Conservation (phyloP, 1,284 basidiomycete species). For the Tremellales sp. region DNA sequence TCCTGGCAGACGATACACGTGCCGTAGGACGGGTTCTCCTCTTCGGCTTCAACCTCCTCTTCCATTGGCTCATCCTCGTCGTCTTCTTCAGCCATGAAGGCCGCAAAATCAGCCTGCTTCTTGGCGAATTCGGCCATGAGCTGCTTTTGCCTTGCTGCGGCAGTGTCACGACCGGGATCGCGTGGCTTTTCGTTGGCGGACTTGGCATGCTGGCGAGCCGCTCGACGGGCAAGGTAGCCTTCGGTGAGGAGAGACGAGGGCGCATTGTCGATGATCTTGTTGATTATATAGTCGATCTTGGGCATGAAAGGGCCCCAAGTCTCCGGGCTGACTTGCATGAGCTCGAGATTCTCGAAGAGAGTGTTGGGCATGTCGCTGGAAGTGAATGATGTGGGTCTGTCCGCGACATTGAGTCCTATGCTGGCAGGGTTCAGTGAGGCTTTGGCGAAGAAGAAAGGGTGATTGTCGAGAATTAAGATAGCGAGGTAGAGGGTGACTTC, state of each 20-base stretch:
- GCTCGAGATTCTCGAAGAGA: slow-evolving; percentile 58
- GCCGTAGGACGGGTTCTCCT: slow-evolving; percentile 61
- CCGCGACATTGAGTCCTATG: too few relatives aligned
- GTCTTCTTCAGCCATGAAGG: slow-evolving; percentile 41
- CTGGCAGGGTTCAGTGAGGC: slow-evolving; percentile 52
- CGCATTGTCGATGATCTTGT: slow-evolving; percentile 59
- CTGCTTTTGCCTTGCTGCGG: slow-evolving; percentile 62
- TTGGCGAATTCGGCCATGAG: slow-evolving; percentile 91
- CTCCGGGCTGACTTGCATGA: slow-evolving; percentile 68
- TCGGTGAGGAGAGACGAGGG: slow-evolving; percentile 50
- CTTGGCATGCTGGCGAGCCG: slow-evolving; percentile 52
- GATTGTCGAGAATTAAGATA: slow-evolving; percentile 74
- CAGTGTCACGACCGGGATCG: too few relatives aligned
- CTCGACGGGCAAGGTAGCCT: slow-evolving; percentile 48
- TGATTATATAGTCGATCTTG: slow-evolving; percentile 70
- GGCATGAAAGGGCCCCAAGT: slow-evolving; percentile 66
- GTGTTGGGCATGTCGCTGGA: too few relatives aligned
- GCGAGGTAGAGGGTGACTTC: slow-evolving; percentile 65
- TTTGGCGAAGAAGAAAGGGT: slow-evolving; percentile 60
- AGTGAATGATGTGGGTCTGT: too few relatives aligned
- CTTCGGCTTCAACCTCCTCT: slow-evolving; percentile 52
- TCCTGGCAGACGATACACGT: slow-evolving; percentile 98
- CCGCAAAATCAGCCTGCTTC: slow-evolving; percentile 73
- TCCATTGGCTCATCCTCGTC: slow-evolving; percentile 51
- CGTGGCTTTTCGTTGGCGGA: slow-evolving; percentile 60